Conservation (phyloP, 2,329 filamentous ascomycete species). For the Grosmannia serpens region DNA sequence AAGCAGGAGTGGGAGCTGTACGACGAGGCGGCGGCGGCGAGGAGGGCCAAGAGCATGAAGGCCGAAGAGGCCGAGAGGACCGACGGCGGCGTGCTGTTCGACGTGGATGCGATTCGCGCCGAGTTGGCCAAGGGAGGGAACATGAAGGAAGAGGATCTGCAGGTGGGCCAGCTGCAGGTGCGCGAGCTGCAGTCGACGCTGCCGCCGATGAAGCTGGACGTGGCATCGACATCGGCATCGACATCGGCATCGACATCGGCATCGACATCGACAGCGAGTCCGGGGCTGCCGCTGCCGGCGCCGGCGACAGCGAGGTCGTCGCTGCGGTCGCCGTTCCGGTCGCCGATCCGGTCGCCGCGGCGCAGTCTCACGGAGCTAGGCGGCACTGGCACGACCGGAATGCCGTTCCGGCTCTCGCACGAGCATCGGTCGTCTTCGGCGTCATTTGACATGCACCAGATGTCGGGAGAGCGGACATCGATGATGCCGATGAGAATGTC, state of each 20-base stretch:
- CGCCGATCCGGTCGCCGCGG: conserved; percentile 18
- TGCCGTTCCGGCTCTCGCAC: conserved; percentile 6
- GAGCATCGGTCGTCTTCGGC: conserved; percentile 2
- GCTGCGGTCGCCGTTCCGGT: conserved; percentile 7
- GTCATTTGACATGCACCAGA: conserved; percentile 18
- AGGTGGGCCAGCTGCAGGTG: conserved; percentile 42
- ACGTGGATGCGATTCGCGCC: conserved; percentile 85
- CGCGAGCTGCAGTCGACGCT: conserved; percentile 79
- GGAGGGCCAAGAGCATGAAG: conserved; percentile 12
- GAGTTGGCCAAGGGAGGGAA: conserved; percentile 70
- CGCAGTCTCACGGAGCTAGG: conserved; percentile 10
- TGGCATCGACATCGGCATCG: conserved; percentile 21
- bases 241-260: too few species aligned
- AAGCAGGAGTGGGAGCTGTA: conserved; percentile 94
- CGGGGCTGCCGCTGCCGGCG: conserved; percentile 16
- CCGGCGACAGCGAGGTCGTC: conserved; percentile 19
- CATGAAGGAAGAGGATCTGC: conserved; percentile 23
- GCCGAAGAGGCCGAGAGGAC: conserved; percentile 37
- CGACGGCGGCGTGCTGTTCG: conserved; percentile 67
- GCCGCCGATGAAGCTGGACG: conserved; percentile 75
- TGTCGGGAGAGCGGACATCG: conserved; percentile 16
- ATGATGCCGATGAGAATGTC: conserved; percentile 6
- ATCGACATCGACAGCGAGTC: conserved; percentile 12
- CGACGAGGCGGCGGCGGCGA: conserved; percentile 41
- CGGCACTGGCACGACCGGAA: background rate